Base-by-base conservation (phyloP, 2,329 filamentous ascomycete species). In the Aspergillus carbonarius region DNA sequence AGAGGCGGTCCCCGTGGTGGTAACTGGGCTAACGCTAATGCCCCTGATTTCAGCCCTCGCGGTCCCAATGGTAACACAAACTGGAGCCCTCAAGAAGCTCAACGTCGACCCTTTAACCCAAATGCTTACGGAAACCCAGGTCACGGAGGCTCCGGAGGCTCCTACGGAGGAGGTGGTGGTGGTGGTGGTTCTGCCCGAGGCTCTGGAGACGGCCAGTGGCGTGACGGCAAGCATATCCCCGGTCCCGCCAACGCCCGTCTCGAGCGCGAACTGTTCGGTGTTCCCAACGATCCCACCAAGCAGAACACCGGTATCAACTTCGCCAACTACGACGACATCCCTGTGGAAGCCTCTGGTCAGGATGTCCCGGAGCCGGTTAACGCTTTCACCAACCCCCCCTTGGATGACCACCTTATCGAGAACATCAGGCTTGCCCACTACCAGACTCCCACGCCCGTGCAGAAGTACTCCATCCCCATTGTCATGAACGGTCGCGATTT, bases 281-380 rank as follows among this genome's bases (percentile, higher is more conserved):
- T 89, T 52, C 82, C 88, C 69, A 93, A 98, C 77, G 95, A 98
- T 73, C 92, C 93, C 63, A 87, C 89, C 67, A 98, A 97, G 85
- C 91, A 96, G 78, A 91, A 96, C 72, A 97, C 92, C 34, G 95
- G 95, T 79, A 98, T 99, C 89, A 99, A 99, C 86, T 99, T 99
- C 76, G 89, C 96, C 82, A 99, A 99, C 84, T 99, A 99, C 80
- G 95, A 99, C 74, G 95, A 99, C 78, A 99, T 99, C 67, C 95
- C 95, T 56, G 95, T 99, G 65, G 95, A 98, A 81, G 95, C 95
- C 64, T 97, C 93, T 60, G 95, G 95, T 61, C 88, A 92, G 55
- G 87, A 96, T 73, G 92, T 98, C 54, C 95, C 95, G 47, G 95
- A 98, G 73, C 90, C 93, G 40, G 91, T 97, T 67, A 88, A 88